phyloP scores from a whole-genome alignment of 331 rosid species.

The Acacia pycnantha region DNA sequence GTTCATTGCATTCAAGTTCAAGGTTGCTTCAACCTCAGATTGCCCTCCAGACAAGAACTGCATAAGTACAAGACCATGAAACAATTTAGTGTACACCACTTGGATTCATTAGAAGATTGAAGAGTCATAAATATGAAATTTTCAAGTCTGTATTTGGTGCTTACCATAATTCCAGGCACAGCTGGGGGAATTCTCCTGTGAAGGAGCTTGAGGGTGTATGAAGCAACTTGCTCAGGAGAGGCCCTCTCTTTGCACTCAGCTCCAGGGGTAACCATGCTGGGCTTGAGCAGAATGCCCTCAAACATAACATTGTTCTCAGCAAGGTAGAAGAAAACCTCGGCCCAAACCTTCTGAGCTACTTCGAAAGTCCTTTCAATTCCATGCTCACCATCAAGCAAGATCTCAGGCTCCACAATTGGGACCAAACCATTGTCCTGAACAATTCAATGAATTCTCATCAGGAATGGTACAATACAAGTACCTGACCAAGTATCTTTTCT shows the following conservation, averaged over 20 bases:
- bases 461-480: not conserved
- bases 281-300: slow-evolving; percentile 80
- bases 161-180: slow-evolving; percentile 76
- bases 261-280: slow-evolving; percentile 88
- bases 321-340: slow-evolving; percentile 74
- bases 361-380: slow-evolving; percentile 65
- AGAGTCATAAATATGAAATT: not conserved
- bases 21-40: slow-evolving; percentile 96
- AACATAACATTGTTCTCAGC: slow-evolving; percentile 69
- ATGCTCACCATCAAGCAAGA: slow-evolving; percentile 79
- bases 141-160: not conserved
- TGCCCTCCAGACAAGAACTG: slow-evolving; percentile 99
- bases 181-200: slow-evolving; percentile 65
- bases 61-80: not conserved
- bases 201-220: slow-evolving; percentile 69
- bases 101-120: not conserved
- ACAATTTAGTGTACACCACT: not conserved
- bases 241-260: slow-evolving; percentile 71
- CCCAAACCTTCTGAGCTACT: slow-evolving; percentile 68
- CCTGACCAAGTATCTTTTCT: not conserved
- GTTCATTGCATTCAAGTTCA: slow-evolving; percentile 92
- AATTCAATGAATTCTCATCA: not conserved
- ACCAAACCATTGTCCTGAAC: not conserved
- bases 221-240: slow-evolving; percentile 57
- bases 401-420: slow-evolving; percentile 19